Evolutionary conservation across 2,329 filamentous ascomycete genomes (phyloP).

Genomic region (Penicillium sclerotigenum): DNA sequence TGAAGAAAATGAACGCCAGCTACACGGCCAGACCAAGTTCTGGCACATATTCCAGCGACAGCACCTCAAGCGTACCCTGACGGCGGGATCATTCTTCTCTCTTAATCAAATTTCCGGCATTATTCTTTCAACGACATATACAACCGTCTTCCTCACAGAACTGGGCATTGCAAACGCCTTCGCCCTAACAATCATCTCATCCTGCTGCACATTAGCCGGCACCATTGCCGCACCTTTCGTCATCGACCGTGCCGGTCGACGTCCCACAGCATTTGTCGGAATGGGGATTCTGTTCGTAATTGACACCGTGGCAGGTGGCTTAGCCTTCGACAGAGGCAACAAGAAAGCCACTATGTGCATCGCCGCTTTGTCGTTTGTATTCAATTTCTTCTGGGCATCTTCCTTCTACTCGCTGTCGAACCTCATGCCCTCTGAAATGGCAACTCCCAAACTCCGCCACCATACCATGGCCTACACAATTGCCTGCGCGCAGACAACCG

Average conservation of each 20-base stretch:
- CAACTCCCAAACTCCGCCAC: constrained; percentile 37
- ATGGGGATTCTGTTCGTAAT: constrained; percentile 35
- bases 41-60: constrained; percentile 37
- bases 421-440: constrained; percentile 37
- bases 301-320: constrained; percentile 32
- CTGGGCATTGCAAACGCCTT: constrained; percentile 35
- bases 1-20: constrained; percentile 26
- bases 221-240: constrained; percentile 37
- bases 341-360: constrained; percentile 27
- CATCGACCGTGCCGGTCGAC: constrained; percentile 35
- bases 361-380: constrained; percentile 35
- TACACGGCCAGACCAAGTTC: constrained; percentile 27
- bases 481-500: constrained; percentile 36
- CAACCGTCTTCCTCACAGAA: constrained; percentile 38
- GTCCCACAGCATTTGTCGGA: constrained; percentile 36
- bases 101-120: constrained; percentile 39
- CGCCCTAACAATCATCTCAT: constrained; percentile 36
- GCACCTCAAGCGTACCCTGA: constrained; percentile 37
- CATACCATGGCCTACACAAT: constrained; percentile 39
- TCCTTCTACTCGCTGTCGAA: constrained; percentile 37
- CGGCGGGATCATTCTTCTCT: constrained; percentile 36
- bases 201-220: constrained; percentile 37
- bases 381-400: constrained; percentile 40
- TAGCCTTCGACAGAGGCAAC: constrained; percentile 31
- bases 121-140: constrained; percentile 39